phyloP scores from a whole-genome alignment of 2,329 filamentous ascomycete species.

The Endothia cerciana region DNA sequence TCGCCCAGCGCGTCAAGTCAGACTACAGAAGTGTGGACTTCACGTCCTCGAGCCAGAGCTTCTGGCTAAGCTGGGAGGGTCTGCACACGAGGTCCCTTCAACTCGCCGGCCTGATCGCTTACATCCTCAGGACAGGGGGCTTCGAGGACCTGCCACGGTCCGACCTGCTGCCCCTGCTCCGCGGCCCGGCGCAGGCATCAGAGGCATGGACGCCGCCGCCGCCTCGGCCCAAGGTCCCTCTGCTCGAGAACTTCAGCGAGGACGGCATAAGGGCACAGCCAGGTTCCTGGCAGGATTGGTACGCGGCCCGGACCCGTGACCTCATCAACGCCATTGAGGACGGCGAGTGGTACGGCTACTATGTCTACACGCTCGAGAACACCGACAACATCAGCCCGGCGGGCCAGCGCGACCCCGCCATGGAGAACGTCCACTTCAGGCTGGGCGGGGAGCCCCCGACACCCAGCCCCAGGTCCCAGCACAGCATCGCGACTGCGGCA shows the following conservation, averaged over 20 bases:
- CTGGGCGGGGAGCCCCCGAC: slow-evolving; percentile 1
- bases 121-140: slow-evolving; percentile 22
- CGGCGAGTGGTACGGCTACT: slow-evolving; percentile 30
- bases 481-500: not conserved
- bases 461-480: not conserved
- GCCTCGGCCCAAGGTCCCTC: slow-evolving; percentile 14
- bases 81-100: slow-evolving; percentile 29
- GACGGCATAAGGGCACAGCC: slow-evolving; percentile 15
- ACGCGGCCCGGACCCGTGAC: slow-evolving; percentile 24
- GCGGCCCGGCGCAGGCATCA: not conserved
- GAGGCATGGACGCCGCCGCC: not conserved
- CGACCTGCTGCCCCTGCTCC: slow-evolving; percentile 27
- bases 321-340: slow-evolving; percentile 27
- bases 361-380: slow-evolving; percentile 26
- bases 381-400: slow-evolving; percentile 17
- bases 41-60: slow-evolving; percentile 27
- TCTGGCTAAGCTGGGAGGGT: slow-evolving; percentile 29
- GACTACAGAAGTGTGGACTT: slow-evolving; percentile 24
- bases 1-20: slow-evolving; percentile 24
- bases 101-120: slow-evolving; percentile 27
- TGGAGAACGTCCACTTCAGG: slow-evolving; percentile 30
- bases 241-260: slow-evolving; percentile 24
- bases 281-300: slow-evolving; percentile 29
- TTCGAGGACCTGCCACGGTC: slow-evolving; percentile 28
- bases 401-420: slow-evolving; percentile 27